Conservation (phyloP, 2,329 filamentous ascomycete species). For the Ophiostoma ulmi region DNA sequence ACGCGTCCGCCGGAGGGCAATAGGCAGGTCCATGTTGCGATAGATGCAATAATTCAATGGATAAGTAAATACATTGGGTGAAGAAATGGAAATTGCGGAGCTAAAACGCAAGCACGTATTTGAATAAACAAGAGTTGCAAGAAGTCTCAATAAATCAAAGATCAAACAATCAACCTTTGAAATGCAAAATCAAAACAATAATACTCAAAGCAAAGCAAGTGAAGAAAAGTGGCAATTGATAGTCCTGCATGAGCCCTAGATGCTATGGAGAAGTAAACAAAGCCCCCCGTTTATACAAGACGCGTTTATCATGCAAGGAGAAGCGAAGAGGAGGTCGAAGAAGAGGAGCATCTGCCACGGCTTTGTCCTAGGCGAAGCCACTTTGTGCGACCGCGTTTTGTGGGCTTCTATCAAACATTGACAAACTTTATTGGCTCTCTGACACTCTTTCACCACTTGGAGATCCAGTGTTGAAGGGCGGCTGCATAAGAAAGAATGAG, state of each 20-base stretch:
- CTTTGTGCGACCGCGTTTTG: constrained; percentile 10
- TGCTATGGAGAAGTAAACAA: constrained; percentile 10
- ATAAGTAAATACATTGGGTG: not conserved
- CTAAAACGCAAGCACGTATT: not conserved
- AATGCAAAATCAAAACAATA: not conserved
- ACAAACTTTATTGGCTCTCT: not conserved
- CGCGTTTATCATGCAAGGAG: not conserved
- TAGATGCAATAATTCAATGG: not conserved
- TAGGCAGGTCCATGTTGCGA: constrained; percentile 38
- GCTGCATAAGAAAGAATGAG: constrained; percentile 7
- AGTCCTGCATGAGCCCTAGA: not conserved
- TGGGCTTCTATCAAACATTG: not conserved
- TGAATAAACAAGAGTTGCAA: not conserved
- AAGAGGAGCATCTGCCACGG: too few species aligned
- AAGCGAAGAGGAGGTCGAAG: not conserved
- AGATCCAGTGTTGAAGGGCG: not conserved
- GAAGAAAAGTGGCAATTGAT: not conserved
- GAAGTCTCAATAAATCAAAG: not conserved
- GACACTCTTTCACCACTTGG: not conserved
- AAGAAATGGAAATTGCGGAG: not conserved
- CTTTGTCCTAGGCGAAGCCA: not conserved
- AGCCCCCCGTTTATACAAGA: not conserved
- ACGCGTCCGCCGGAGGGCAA: constrained; percentile 52
- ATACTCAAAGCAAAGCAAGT: not conserved
- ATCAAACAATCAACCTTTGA: not conserved